Evolutionary conservation across 208 protist genomes (phyloP), one percentile per base, ranked within the genome.

Genomic region (Crithidia fasciculata): DNA sequence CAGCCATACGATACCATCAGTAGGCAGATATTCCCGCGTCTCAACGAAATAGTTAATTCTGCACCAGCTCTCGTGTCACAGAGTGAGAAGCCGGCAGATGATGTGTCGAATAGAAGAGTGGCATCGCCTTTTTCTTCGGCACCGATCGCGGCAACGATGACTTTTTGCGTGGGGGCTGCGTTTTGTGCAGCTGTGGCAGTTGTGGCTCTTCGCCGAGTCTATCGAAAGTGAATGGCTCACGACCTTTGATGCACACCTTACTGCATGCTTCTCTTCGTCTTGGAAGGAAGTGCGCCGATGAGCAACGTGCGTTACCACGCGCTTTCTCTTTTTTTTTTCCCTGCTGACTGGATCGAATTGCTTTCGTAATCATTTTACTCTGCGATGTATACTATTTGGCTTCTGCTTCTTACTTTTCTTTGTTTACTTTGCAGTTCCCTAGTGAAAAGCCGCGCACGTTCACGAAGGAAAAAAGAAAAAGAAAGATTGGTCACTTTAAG

Each of bases 1-100:
- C 69, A 73, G 44, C 57, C 69, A 19, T 81, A 69, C 36, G 76
- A 81, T 39, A n/a, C 56, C 2, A 44, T 81, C 3, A 81, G 76
- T 39, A 18, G 44, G 6, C 58, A 50, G 4, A 49, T 81, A 50
- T 81, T 81, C 12, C 76, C 76, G 28, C 36, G 72, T 16, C 69
- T 81, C 45, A 81, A 81, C 64, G 18, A 52, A 57, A 45, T 64
- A 36, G 47, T 68, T 0, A 18, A 43, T 37, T 43, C 1, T 1
- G 28, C 28, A 28, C 28, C 28, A 28, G 28, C 1, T 28, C 28
- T 28, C 28, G 0, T 28, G 28, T 28, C 28, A 28, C 28, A 28
- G 28, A 28, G 28, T 28, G 28, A 28, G 28, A 28, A 28, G 28
- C 28, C 28, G 28, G 28, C 28, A 28, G 28, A 28, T 28, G 28